These are phyloP conservation scores for Letharia lupina DNA, from an alignment of 495 filamentous ascomycete genomes.

Conservation along the genomic window DNA sequence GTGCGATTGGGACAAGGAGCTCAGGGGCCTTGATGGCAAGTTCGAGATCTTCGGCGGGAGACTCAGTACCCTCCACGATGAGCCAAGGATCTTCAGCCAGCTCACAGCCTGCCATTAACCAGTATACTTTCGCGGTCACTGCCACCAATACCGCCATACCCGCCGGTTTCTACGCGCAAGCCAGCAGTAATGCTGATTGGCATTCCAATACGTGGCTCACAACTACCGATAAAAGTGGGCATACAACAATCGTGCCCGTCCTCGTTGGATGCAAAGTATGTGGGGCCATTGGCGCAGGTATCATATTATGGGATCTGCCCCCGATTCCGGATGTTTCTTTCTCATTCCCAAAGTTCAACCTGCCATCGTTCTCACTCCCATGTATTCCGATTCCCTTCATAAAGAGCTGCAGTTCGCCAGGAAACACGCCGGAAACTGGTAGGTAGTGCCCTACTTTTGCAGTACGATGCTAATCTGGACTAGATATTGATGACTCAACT, in stretches of 20 bases:
- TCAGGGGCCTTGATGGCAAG: too few species aligned
- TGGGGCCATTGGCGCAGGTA: not conserved
- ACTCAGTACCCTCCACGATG: too few species aligned
- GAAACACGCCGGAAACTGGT: too few species aligned
- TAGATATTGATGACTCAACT: too few species aligned
- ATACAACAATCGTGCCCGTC: constrained; percentile 3
- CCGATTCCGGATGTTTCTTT: constrained; percentile 2
- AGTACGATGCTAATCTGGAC: too few species aligned
- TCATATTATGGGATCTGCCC: constrained; percentile 6
- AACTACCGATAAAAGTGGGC: not conserved
- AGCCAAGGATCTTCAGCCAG: too few species aligned
- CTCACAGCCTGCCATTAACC: too few species aligned
- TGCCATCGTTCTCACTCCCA: constrained; percentile 1
- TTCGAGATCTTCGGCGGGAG: too few species aligned
- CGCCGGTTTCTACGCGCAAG: not conserved
- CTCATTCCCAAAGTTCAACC: constrained; percentile 2
- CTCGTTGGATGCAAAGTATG: constrained; percentile 4
- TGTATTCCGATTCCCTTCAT: constrained; percentile 6
- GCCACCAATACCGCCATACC: too few species aligned
- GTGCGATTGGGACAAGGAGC: too few species aligned
- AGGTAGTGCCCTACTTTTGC: too few species aligned
- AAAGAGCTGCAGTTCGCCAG: constrained; percentile 6
- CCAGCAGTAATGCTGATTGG: not conserved
- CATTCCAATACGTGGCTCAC: not conserved
- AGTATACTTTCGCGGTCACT: too few species aligned